A percentile compares a stretch with the other conserved stretches of the same genome.
Evolutionary conservation across 139 green algal genomes (phyloP).

Genomic region (Nannochloris sp.): DNA sequence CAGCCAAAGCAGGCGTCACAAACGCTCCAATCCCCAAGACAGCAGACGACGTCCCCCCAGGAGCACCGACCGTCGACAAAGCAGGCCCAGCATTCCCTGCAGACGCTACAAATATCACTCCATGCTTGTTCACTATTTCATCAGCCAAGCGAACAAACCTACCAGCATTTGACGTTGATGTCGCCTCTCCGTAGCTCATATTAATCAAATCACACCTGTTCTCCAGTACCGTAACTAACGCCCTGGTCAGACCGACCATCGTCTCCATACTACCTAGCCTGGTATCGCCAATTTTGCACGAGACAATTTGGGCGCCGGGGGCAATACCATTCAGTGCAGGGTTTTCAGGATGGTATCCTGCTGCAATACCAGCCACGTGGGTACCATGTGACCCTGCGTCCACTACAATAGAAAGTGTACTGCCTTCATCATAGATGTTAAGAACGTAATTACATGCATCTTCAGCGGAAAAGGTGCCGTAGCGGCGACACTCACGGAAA

Average conservation of each 20-base stretch:
- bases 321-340: conserved; percentile 74
- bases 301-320: conserved; percentile 81
- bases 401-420: conserved; percentile 71
- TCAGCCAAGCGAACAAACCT: conserved; percentile 55
- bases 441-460: conserved; percentile 75
- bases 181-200: conserved; percentile 50
- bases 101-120: conserved; percentile 71
- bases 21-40: conserved; percentile 79
- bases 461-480: conserved; percentile 43
- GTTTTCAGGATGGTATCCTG: conserved; percentile 73
- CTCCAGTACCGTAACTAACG: conserved; percentile 50
- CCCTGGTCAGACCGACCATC: conserved; percentile 57
- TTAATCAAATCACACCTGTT: conserved; percentile 42
- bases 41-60: conserved; percentile 62
- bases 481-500: conserved; percentile 34
- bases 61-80: conserved; percentile 77
- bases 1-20: conserved; percentile 69
- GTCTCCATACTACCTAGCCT: conserved; percentile 83
- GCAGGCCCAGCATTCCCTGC: conserved; percentile 83
- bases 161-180: conserved; percentile 54
- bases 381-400: conserved; percentile 81
- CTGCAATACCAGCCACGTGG: conserved; percentile 81
- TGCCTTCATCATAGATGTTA: conserved; percentile 78
- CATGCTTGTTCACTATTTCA: conserved; percentile 78
- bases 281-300: conserved; percentile 90